Evolutionary conservation across 1,284 basidiomycete species (phyloP), one percentile per base, ranked within the genome.

Genomic region (Fomitiporia mediterranea): DNA sequence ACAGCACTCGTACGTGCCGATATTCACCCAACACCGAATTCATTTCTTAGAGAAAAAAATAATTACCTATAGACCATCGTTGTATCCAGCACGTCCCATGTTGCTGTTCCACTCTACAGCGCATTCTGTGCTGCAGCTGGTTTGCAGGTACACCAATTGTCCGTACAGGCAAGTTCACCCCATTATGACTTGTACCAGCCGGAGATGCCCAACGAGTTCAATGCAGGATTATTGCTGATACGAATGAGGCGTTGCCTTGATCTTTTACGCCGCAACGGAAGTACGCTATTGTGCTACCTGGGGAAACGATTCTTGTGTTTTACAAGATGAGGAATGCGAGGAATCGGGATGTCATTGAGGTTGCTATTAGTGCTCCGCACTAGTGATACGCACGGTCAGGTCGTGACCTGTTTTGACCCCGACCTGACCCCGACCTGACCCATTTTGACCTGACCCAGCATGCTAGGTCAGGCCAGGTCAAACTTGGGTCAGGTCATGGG

Each of bases 51-150:
- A n/a, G n/a, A 32, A 7, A 39, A 46, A 2, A 3, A 27, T 40
- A 23, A 43, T 23, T 60, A 3, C 46, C 2, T 59, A 7, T 17
- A 95, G 87, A 84, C 98, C 56, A 73, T 98, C 28, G 66, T 90
- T 23, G 88, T 85, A 0, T 72, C 92, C 1, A 95, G 96, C 6
- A 78, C 89, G 37, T 91, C 92, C 7, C 99, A 99, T 70, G 96
- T 97, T 19, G 92, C 97, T 30, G 97, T 99, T 1, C 97, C 97
- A 0, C 79, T 98, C 3, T 99, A 99, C 72, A 87, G 97, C 50
- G 94, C 94, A 67, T 99, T 99, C 75, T 99, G 97, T 70, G 89
- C 94, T 1, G 93, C 94, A 1, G 99, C 97, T 1, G 97, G 97
- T 1, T 99, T 96, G 91, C 89, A 8, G 97, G 97, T 1, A 96